Evolutionary conservation across 352 stramenopile genomes (phyloP).

Genomic region (Phytophthora capsici): DNA sequence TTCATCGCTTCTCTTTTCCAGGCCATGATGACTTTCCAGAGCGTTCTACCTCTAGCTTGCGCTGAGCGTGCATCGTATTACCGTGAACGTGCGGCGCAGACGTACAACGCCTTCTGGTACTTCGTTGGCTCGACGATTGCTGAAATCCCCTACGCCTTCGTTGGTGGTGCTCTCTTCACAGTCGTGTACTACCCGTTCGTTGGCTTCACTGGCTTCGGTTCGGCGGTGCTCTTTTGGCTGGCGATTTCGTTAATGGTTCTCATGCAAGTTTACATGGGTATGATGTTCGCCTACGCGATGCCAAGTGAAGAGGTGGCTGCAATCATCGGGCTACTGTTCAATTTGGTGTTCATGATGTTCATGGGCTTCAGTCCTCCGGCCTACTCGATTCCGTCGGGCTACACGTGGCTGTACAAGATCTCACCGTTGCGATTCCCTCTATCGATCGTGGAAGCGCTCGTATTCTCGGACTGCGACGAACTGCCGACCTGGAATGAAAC

Average conservation of each 20-base stretch:
- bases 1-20: constrained; percentile 77
- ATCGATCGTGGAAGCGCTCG: constrained; percentile 12
- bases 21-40: constrained; percentile 65
- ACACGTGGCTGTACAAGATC: constrained; percentile 35
- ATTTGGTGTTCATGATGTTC: constrained; percentile 51
- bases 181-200: constrained; percentile 42
- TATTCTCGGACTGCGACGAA: constrained; percentile 38
- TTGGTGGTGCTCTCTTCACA: constrained; percentile 29
- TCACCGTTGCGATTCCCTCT: constrained; percentile 27
- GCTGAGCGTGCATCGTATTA: constrained; percentile 83
- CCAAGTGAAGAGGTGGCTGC: constrained; percentile 36
- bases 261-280: constrained; percentile 39
- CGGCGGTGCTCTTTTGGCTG: constrained; percentile 34
- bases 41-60: constrained; percentile 73
- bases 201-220: constrained; percentile 28
- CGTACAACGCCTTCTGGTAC: constrained; percentile 83
- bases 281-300: constrained; percentile 36
- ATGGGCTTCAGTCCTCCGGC: constrained; percentile 55
- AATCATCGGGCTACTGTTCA: constrained; percentile 41
- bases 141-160: constrained; percentile 73
- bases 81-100: constrained; percentile 69
- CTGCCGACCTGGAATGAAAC: constrained; percentile 30
- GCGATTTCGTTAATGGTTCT: constrained; percentile 30
- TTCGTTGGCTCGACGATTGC: constrained; percentile 51
- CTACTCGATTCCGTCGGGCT: constrained; percentile 36